These are phyloP conservation scores for Ophiosphaerella narmari DNA, from an alignment of 2,329 filamentous ascomycete species.

Conservation along the genomic window DNA sequence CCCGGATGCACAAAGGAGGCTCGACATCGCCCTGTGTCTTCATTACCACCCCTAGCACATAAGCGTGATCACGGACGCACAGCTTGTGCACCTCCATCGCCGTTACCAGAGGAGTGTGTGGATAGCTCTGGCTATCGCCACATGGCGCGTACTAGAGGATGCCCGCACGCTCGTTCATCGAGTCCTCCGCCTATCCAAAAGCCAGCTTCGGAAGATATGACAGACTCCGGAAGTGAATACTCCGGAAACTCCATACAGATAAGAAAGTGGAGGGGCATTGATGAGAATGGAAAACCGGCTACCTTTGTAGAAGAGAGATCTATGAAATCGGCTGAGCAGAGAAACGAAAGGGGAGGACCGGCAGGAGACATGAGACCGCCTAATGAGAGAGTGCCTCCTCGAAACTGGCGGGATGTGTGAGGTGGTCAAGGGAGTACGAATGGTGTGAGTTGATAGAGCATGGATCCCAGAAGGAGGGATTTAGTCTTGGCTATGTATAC, in stretches of 20 bases:
- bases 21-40: constrained; percentile 19
- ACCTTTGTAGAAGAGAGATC: constrained; percentile 33
- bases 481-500: not conserved
- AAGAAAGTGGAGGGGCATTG: constrained; percentile 32
- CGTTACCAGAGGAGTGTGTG: constrained; percentile 5
- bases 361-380: not conserved
- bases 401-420: constrained; percentile 17
- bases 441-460: not conserved
- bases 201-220: constrained; percentile 22
- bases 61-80: constrained; percentile 7
- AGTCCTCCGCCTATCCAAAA: constrained; percentile 6
- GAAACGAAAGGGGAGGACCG: constrained; percentile 7
- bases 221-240: constrained; percentile 30
- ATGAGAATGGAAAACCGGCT: constrained; percentile 34
- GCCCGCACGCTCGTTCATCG: constrained; percentile 7
- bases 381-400: constrained; percentile 1
- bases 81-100: constrained; percentile 4
- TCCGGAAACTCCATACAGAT: constrained; percentile 20
- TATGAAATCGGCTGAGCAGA: constrained; percentile 15
- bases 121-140: constrained; percentile 18
- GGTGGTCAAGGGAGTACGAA: not conserved
- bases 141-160: constrained; percentile 7
- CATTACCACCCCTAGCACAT: not conserved
- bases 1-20: constrained; percentile 13
- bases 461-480: not conserved